Evolutionary conservation across 2,329 filamentous ascomycete genomes (phyloP).

Genomic region (Bipolaris bicolor): DNA sequence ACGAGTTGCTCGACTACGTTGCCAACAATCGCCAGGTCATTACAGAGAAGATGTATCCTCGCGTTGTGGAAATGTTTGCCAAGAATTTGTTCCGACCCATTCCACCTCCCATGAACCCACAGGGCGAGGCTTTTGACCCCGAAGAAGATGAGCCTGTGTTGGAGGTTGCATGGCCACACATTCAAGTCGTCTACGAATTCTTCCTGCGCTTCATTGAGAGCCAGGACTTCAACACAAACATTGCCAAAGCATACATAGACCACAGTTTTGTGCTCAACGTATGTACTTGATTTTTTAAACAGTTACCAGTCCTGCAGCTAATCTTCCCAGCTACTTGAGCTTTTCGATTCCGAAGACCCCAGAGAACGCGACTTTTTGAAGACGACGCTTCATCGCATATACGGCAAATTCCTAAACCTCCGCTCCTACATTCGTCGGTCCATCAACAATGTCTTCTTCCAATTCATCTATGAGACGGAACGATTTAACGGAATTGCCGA

Average conservation of each 20-base stretch:
- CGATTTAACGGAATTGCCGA: constrained; percentile 98
- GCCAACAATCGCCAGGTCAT: constrained; percentile 99
- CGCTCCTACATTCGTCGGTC: constrained; percentile 96
- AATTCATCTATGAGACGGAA: constrained; percentile 98
- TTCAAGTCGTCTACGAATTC: constrained; percentile 99
- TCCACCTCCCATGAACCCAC: constrained; percentile 94
- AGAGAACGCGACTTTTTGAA: constrained; percentile 97
- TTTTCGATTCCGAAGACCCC: constrained; percentile 98
- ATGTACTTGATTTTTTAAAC: constrained; percentile 28
- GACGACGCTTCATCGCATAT: constrained; percentile 96
- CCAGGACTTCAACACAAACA: constrained; percentile 99
- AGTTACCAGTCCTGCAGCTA: constrained; percentile 18
- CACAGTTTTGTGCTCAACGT: constrained; percentile 92
- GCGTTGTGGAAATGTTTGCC: constrained; percentile 98
- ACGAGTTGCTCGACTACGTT: constrained; percentile 96
- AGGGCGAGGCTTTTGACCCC: constrained; percentile 96
- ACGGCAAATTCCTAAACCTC: constrained; percentile 97
- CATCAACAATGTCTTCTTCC: constrained; percentile 99
- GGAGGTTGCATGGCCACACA: constrained; percentile 98
- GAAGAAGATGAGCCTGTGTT: constrained; percentile 98
- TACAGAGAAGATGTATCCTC: constrained; percentile 97
- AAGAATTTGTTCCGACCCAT: constrained; percentile 99
- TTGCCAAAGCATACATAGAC: constrained; percentile 98
- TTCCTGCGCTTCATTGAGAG: constrained; percentile 99
- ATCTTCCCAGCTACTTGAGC: constrained; percentile 74